Evolutionary conservation across 495 filamentous ascomycete genomes (phyloP).

Genomic region (Cryomyces antarcticus): DNA sequence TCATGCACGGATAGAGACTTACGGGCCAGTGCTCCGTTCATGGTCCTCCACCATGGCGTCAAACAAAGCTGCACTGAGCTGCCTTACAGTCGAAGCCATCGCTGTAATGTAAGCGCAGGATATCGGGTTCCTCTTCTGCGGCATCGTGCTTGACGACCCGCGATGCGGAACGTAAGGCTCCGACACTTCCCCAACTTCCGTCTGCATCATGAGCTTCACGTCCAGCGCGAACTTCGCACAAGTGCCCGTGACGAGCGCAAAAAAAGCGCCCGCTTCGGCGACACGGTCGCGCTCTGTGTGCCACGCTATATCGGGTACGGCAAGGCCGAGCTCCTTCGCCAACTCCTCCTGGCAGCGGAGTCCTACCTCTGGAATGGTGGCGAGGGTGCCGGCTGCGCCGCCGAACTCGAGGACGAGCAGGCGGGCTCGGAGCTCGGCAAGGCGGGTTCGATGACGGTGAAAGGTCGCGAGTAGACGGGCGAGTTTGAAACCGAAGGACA

Average conservation of each 20-base stretch:
- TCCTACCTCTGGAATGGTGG: conserved; percentile 4
- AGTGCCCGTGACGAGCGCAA: conserved; percentile 7
- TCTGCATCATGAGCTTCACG: conserved; percentile 10
- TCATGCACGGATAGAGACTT: not conserved
- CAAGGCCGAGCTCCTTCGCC: conserved; percentile 5
- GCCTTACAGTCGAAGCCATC: conserved; percentile 5
- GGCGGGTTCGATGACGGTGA: conserved; percentile 6
- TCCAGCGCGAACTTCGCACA: conserved; percentile 12
- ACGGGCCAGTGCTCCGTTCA: conserved; percentile 8
- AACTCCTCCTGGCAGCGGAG: conserved; percentile 6
- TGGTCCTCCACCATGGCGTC: conserved; percentile 10
- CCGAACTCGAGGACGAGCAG: conserved; percentile 11
- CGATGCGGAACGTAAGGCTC: conserved; percentile 8
- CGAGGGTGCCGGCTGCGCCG: conserved; percentile 11
- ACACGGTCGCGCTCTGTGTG: conserved; percentile 11
- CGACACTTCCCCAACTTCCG: conserved; percentile 7
- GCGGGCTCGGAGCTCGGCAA: conserved; percentile 6
- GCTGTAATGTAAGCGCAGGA: conserved; percentile 8
- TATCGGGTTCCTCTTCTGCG: conserved; percentile 12
- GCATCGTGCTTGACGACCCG: conserved; percentile 8
- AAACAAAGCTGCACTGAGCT: conserved; percentile 1
- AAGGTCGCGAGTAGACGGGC: conserved; percentile 10
- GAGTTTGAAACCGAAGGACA: conserved; percentile 13
- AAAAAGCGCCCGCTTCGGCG: conserved; percentile 5
- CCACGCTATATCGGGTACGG: conserved; percentile 8